Evolutionary conservation across 2,329 filamentous ascomycete species (phyloP), one percentile per base, ranked within the genome.

Genomic region (Lasiodiplodia gonubiensis): DNA sequence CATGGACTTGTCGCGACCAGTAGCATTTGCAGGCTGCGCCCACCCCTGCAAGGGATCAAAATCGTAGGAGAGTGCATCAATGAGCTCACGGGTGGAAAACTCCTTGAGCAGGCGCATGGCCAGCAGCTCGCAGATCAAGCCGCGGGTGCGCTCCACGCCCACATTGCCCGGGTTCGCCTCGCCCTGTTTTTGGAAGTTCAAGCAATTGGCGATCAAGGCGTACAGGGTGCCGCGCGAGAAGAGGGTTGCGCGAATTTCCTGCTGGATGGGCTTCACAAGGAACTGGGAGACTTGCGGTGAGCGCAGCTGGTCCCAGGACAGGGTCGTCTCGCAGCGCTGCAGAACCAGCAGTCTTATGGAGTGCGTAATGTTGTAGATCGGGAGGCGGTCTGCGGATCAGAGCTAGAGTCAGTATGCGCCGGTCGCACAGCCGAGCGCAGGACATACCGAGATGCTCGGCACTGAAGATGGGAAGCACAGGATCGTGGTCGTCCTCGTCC

Each of bases 251-350:
- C 90, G 89, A 70, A 97, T 94, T 77, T 94, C 91, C 76, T 95
- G 91, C 79, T 95, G 93, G 83, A 97, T 95, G 2, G 94, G 94
- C 82, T 97, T 97, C 76, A 97, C 87, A 42, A 98, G 86, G 77
- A 98, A 98, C 76, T 97, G 94, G 18, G 93, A 97, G 67, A 98
- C 90, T 77, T 98, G 94, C 3, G 94, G 94, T n/a, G 93, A 97
- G 70, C 94, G 89, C 70, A 98, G 84, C 78, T 98, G 94, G 71
- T 98, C 94, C 94, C 94, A 98, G 18, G 93, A 90, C 61, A 98
- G 82, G 0, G 93, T 94, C 1, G 94, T 97, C 81, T 98, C 94
- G 79, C 93, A 97, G 75, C 92, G 89, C 68, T 92, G 86, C 71
- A 92, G 87, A 69, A 98, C 89, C 67, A 97, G 86, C 64, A 93